Evolutionary conservation across 805 yeast species (phyloP), one percentile per base, ranked within the genome.

Genomic region (Phaffomyces antillensis): DNA sequence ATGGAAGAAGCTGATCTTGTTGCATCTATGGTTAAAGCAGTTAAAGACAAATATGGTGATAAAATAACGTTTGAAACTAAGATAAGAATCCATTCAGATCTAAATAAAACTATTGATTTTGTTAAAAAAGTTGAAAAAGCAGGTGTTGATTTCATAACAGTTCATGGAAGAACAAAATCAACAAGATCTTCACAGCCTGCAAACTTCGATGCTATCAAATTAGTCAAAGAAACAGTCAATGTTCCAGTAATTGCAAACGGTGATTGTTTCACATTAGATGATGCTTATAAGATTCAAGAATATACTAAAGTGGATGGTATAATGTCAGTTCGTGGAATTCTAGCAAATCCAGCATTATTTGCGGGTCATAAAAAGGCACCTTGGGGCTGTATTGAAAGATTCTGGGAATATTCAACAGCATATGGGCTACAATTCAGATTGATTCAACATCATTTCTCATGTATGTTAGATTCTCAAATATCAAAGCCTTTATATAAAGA

Each of bases 191-290:
- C 95, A 0, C 75, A 76, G 30, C 93, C 96, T 1, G 95, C 84
- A 3, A 77, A 90, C 61, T 73, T 83, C 37, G 93, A 85, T 24
- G 96, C 95, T 15, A 90, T 93, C 36, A 78, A 75, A 55, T 62
- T 65, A 10, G 73, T 93, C 15, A 64, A 69, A n/a, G 77, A 76
- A 5, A 36, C 48, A 0, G 72, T 72, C 0, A 58, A 53, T 4
- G 79, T 83, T 0, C 98, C 97, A 0, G 89, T 93, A 1, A 83
- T 93, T n/a, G 96, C 98, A 3, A 93, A 93, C 58, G 99, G 99
- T n/a, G 98, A 93, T 63, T 90, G 96, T 57, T 84, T 84, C 56
- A 59, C 75, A 0, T 64, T 79, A 23, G 66, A 70, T 16, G 96
- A 88, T 59, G 82, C 85, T n/a, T 55, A 67, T 37, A 58, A 61